Evolutionary conservation across 73 alveolate genomes (phyloP), one percentile per base, ranked within the genome.

Genomic region (Paraurostyla sp.): DNA sequence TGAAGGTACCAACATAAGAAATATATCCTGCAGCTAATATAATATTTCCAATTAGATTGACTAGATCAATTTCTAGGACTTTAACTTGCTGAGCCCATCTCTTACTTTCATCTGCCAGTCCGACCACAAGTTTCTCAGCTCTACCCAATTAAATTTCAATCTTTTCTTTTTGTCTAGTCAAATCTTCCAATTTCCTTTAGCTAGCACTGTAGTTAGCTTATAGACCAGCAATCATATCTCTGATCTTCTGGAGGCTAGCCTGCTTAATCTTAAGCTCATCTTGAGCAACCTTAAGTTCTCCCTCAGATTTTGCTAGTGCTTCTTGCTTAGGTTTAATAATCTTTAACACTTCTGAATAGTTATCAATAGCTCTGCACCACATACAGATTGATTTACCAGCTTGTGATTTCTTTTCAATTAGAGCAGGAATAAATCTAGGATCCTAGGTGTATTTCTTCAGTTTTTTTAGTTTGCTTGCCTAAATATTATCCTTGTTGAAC

Each of bases 1-100:
- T 98, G 93, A 99, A 99, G 52, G 99, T 99, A n/a, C 99, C 99
- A 22, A 98, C 96, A 83, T 99, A 99, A 35, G 99, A 98, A 45
- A 98, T 95, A 46, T 96, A 96, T 41, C 99, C 99, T 56, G 99
- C 99, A 27, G 99, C 98, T 62, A 99, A 90, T 33, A 98, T 96
- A 65, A 98, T 99, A 92, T 99, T 98, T 30, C 99, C 99, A 75
- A 99, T 92, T 59, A 99, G 90, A 80, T 98, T 97, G 59, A 96
- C 92, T 51, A 98, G 83, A 83, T 99, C 99, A 78, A 88, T 98
- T 52, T 97, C 97, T 36, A 92, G 87, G 46, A 89, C 89, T 59
- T 90, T 76, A 58, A 92, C 93, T 25, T 95, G 75, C 0, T 62
- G 69, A 23, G 92, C 96, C 98, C 98, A 94, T 87, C 99, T 96